A percentile compares a stretch with the other conserved stretches of the same genome.
phyloP scores from a whole-genome alignment of 2,329 filamentous ascomycete species.

The Leptodontidium sp. region DNA sequence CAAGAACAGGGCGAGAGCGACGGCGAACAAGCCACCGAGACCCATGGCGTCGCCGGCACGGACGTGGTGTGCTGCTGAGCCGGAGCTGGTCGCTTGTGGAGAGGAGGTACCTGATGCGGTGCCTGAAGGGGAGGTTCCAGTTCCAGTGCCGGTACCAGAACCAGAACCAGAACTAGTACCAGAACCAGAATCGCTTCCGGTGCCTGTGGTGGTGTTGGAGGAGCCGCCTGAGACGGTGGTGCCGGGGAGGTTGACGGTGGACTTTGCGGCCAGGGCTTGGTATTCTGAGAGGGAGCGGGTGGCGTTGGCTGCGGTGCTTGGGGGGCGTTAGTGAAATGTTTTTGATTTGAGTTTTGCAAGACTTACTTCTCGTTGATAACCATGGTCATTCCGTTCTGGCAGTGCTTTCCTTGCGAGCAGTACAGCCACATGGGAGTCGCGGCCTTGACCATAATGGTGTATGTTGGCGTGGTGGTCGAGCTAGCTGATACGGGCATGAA shows the following conservation, averaged over 20 bases:
- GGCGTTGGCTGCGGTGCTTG: constrained; percentile 54
- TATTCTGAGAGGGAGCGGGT: constrained; percentile 57
- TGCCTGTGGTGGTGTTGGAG: constrained; percentile 22
- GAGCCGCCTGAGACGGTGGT: constrained; percentile 30
- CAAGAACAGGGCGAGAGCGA: constrained; percentile 34
- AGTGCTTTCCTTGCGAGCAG: constrained; percentile 79
- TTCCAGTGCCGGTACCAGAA: neutral
- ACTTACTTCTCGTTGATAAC: constrained; percentile 62
- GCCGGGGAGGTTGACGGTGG: constrained; percentile 53
- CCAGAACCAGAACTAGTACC: neutral
- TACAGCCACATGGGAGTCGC: constrained; percentile 80
- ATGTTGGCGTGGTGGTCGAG: constrained; percentile 66
- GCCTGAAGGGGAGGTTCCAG: constrained; percentile 19
- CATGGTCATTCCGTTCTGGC: constrained; percentile 57
- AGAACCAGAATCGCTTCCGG: neutral
- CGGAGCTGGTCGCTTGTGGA: constrained; percentile 8
- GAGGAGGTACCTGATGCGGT: constrained; percentile 13
- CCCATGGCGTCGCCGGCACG: constrained; percentile 18
- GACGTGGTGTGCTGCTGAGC: constrained; percentile 19
- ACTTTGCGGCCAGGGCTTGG: constrained; percentile 48
- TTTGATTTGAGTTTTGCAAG: constrained; percentile 16
- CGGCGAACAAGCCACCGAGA: constrained; percentile 30
- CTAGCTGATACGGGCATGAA: constrained; percentile 69
- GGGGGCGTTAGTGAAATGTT: constrained; percentile 17
- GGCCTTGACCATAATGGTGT: constrained; percentile 74